These are phyloP conservation scores for Yamadazyma dushanensis DNA, from an alignment of 1,139 yeast genomes.

Conservation along the genomic window DNA sequence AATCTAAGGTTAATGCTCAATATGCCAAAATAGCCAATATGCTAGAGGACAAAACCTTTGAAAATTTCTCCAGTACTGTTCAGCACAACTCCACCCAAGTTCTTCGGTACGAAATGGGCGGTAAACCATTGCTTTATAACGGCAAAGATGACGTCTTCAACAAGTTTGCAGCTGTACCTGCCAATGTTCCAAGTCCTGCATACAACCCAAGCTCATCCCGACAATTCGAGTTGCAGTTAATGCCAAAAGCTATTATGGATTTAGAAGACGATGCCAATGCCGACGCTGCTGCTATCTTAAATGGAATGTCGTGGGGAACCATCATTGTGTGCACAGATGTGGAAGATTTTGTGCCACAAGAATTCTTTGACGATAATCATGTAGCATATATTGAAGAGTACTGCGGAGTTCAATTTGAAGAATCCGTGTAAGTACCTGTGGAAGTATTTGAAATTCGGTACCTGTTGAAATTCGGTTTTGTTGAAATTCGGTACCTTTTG, in stretches of 20 bases:
- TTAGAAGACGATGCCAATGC: slow-evolving; percentile 51
- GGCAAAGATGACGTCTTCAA: slow-evolving; percentile 57
- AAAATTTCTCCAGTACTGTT: slow-evolving; percentile 69
- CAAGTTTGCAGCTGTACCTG: slow-evolving; percentile 30
- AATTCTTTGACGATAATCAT: slow-evolving; percentile 54
- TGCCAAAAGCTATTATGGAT: slow-evolving; percentile 91
- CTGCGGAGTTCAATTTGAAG: slow-evolving; percentile 97
- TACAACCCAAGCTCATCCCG: slow-evolving; percentile 64
- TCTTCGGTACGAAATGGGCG: slow-evolving; percentile 75
- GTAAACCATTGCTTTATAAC: slow-evolving; percentile 71
- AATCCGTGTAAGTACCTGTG: slow-evolving; percentile 35
- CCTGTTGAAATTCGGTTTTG: too few relatives aligned
- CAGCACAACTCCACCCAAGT: slow-evolving; percentile 86
- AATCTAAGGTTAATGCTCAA: slow-evolving; percentile 30
- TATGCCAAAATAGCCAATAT: slow-evolving; percentile 47
- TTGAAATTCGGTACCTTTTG: too few relatives aligned
- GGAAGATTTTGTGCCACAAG: slow-evolving; percentile 64
- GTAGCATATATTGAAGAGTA: slow-evolving; percentile 89
- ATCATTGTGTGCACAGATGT: slow-evolving; percentile 79
- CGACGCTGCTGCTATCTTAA: slow-evolving; percentile 42
- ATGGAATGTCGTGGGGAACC: slow-evolving; percentile 98
- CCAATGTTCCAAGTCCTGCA: slow-evolving; percentile 50
- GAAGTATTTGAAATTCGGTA: too few relatives aligned
- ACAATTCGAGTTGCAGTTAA: slow-evolving; percentile 80
- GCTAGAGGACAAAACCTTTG: slow-evolving; percentile 76